Conservation (phyloP, 2,329 filamentous ascomycete genomes). For the Alternaria angustiovoidea region DNA sequence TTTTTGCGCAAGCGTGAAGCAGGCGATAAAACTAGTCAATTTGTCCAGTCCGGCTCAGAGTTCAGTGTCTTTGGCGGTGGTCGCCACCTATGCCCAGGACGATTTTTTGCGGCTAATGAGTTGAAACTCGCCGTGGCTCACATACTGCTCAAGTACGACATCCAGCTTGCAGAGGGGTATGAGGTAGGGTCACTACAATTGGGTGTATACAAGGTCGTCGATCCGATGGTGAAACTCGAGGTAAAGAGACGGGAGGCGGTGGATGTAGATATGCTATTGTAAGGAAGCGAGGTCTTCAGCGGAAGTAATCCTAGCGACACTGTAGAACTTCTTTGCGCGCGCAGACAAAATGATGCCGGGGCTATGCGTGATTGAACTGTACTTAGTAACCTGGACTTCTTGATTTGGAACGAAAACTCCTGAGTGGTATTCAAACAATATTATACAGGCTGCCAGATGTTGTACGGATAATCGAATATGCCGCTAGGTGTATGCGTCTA, state of each 20-base stretch:
- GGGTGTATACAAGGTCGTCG: neutral
- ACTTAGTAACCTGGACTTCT: fast-evolving
- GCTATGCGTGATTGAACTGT: neutral
- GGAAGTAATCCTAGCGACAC: neutral
- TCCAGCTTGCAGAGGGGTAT: neutral
- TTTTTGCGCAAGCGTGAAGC: neutral
- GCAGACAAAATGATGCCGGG: neutral
- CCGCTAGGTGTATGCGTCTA: neutral
- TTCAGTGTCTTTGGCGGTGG: neutral
- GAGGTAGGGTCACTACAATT: neutral
- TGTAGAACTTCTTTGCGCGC: neutral
- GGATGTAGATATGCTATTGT: too few species aligned
- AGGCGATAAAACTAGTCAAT: neutral
- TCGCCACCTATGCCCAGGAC: too few species aligned
- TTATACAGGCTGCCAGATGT: conserved; percentile 5
- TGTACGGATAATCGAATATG: neutral
- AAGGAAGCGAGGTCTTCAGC: neutral
- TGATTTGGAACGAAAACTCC: neutral
- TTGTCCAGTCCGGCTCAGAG: neutral
- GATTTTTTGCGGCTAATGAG: neutral
- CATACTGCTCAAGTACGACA: neutral
- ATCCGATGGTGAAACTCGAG: neutral
- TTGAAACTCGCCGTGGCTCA: neutral
- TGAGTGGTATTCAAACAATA: conserved; percentile 10
- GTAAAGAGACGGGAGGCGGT: neutral